A percentile compares a stretch with the other conserved stretches of the same genome.
Evolutionary conservation across 495 filamentous ascomycete species (phyloP).

Genomic region (Penicillium malachiteum): DNA sequence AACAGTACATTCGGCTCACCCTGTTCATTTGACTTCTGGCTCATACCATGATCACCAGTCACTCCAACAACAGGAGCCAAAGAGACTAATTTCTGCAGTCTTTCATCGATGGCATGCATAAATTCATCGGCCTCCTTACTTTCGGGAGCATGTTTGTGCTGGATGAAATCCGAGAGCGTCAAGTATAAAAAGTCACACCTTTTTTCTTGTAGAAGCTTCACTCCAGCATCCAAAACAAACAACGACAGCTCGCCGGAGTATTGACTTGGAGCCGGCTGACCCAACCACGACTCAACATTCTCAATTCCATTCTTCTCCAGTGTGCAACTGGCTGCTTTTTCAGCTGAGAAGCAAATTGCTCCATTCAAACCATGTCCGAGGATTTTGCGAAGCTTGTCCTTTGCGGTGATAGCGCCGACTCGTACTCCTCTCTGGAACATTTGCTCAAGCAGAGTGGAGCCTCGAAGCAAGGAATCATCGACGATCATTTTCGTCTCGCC

Average conservation of each 20-base stretch:
- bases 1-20: slow-evolving; percentile 37
- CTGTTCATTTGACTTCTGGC: slow-evolving; percentile 24
- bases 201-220: slow-evolving; percentile 34
- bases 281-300: slow-evolving; percentile 34
- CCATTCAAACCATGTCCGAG: slow-evolving; percentile 30
- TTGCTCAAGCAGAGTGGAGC: slow-evolving; percentile 35
- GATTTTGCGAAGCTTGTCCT: slow-evolving; percentile 38
- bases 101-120: slow-evolving; percentile 25
- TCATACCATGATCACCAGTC: slow-evolving; percentile 42
- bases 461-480: slow-evolving; percentile 30
- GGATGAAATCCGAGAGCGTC: slow-evolving; percentile 40
- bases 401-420: slow-evolving; percentile 38
- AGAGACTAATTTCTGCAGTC: slow-evolving; percentile 22
- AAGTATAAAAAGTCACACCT: slow-evolving; percentile 38
- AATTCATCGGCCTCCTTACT: slow-evolving; percentile 32
- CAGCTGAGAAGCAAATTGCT: slow-evolving; percentile 35
- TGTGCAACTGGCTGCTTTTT: slow-evolving; percentile 24
- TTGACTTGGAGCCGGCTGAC: slow-evolving; percentile 26
- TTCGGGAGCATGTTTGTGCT: slow-evolving; percentile 37
- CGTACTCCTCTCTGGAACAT: slow-evolving; percentile 33
- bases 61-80: slow-evolving; percentile 28
- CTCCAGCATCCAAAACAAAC: slow-evolving; percentile 39
- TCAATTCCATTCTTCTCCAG: slow-evolving; percentile 25
- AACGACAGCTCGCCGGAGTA: slow-evolving; percentile 37
- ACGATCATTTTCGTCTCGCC: slow-evolving; percentile 35